Percentiles rank a stretch among this genome's conserved stretches.
Evolutionary conservation across 2,329 filamentous ascomycete species (phyloP).

Genomic region (Scedosporium apiospermum): DNA sequence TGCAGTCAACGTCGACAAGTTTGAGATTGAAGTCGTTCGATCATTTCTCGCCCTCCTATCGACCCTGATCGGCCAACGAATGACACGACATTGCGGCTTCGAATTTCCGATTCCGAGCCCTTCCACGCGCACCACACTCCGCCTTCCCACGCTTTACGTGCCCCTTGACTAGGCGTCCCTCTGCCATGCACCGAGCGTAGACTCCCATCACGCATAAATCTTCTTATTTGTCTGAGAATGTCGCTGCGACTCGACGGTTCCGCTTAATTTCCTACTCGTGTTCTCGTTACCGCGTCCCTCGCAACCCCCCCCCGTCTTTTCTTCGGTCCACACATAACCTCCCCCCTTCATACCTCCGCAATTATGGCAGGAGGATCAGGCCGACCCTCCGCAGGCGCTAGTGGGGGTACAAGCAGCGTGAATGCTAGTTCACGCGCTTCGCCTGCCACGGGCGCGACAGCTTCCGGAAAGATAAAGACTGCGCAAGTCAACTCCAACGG

Average conservation of each 20-base stretch:
- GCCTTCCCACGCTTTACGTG: background rate
- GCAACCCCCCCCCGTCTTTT: background rate
- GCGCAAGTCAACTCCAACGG: slow-evolving; percentile 40
- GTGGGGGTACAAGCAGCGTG: slow-evolving; percentile 28
- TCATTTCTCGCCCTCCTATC: background rate
- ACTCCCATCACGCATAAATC: background rate
- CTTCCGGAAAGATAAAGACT: slow-evolving; percentile 1
- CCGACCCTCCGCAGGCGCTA: slow-evolving; percentile 26
- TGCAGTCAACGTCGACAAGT: background rate
- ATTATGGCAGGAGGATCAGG: slow-evolving; percentile 11
- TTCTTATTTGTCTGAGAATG: slow-evolving; percentile 2
- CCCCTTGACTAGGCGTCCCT: background rate
- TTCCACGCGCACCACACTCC: background rate
- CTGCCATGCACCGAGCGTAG: background rate
- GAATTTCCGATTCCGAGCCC: background rate
- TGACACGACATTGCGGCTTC: slow-evolving; percentile 5
- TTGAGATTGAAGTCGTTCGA: background rate
- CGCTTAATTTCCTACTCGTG: background rate
- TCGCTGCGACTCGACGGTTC: background rate
- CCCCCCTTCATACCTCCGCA: background rate
- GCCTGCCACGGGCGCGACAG: slow-evolving; percentile 29
- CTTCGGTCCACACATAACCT: background rate
- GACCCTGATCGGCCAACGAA: background rate
- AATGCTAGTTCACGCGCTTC: slow-evolving; percentile 44
- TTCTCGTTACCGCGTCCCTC: background rate